Conservation (phyloP, 805 yeast genomes). For the Isabelozyma pseudorhagii region DNA sequence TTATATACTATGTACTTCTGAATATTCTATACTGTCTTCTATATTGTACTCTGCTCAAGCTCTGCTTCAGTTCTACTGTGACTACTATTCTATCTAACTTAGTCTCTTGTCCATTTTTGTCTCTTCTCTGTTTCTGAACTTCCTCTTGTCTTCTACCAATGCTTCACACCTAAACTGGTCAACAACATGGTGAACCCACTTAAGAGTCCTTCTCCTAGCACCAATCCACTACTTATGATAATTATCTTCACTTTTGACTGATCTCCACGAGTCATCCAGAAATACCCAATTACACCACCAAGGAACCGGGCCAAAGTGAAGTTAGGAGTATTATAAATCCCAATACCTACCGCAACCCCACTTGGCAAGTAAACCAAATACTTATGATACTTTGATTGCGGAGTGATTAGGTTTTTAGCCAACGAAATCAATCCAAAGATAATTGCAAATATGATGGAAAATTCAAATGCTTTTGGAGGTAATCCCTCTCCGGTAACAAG, state of each 20-base stretch:
- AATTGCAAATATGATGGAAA: slow-evolving; percentile 59
- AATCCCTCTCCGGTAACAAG: slow-evolving; percentile 87
- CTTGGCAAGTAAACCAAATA: slow-evolving; percentile 68
- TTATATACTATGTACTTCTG: background rate
- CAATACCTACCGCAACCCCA: slow-evolving; percentile 97
- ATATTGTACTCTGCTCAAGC: background rate
- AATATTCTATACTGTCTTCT: slow-evolving; percentile 1
- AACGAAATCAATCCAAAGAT: slow-evolving; percentile 69
- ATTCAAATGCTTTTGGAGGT: slow-evolving; percentile 71
- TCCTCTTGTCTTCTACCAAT: slow-evolving; percentile 10
- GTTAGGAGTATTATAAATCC: slow-evolving; percentile 90
- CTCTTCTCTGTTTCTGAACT: background rate
- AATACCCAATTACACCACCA: slow-evolving; percentile 73
- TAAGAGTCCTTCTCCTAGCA: slow-evolving; percentile 89
- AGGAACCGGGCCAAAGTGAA: slow-evolving; percentile 90
- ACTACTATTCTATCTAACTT: background rate
- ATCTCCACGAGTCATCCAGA: slow-evolving; percentile 42
- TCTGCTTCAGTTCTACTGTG: too few species aligned
- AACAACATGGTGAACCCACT: slow-evolving; percentile 79
- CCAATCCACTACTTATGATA: slow-evolving; percentile 87
- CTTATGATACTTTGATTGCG: slow-evolving; percentile 33
- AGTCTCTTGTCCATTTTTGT: background rate
- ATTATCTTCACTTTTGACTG: slow-evolving; percentile 67
- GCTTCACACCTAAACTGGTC: slow-evolving; percentile 53
- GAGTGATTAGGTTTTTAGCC: slow-evolving; percentile 53